Conservation (phyloP, 2,329 filamentous ascomycete genomes). For the Coniochaeta sp. region DNA sequence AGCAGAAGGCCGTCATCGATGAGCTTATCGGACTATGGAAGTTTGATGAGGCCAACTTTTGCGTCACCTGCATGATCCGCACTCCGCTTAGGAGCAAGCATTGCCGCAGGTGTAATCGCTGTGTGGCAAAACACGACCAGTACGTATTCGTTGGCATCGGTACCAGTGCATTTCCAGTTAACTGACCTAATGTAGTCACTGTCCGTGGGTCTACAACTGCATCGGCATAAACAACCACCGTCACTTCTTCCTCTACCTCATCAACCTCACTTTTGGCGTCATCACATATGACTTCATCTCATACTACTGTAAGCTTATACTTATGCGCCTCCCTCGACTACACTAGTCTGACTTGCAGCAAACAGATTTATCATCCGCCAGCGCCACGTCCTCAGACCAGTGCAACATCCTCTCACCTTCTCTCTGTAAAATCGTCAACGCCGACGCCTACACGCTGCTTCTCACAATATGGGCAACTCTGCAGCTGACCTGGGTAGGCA, state of each 20-base stretch:
- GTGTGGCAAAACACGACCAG: constrained; percentile 96
- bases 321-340: not conserved
- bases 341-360: not conserved
- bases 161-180: not conserved
- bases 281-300: constrained; percentile 62
- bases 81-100: constrained; percentile 93
- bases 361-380: constrained; percentile 55
- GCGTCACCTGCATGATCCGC: constrained; percentile 88
- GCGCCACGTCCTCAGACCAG: constrained; percentile 39
- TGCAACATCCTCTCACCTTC: constrained; percentile 72
- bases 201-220: constrained; percentile 97
- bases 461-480: constrained; percentile 71
- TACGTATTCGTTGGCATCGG: constrained; percentile 36
- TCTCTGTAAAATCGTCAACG: constrained; percentile 69
- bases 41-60: constrained; percentile 92
- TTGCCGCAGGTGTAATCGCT: constrained; percentile 83
- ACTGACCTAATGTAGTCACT: constrained; percentile 55
- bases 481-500: constrained; percentile 93
- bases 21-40: constrained; percentile 79
- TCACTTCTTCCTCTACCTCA: constrained; percentile 87
- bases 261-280: constrained; percentile 70
- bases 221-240: constrained; percentile 93
- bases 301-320: constrained; percentile 55
- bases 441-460: constrained; percentile 77
- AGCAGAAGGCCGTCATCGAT: constrained; percentile 84